Conservation (phyloP, 2,329 filamentous ascomycete species). For the Drechslerella dactyloides region DNA sequence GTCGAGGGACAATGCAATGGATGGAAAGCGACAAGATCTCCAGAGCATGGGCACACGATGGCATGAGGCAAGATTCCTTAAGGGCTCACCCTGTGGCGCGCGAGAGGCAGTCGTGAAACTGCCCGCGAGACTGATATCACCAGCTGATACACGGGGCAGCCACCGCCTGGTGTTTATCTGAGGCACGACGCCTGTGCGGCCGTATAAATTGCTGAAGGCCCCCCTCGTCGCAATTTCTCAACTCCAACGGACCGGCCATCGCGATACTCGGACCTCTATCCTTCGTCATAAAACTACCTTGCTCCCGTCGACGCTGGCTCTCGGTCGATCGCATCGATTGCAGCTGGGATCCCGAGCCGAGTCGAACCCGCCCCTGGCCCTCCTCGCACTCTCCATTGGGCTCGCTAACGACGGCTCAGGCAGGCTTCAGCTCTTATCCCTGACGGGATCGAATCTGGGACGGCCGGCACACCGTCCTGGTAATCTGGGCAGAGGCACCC, state of each 20-base stretch:
- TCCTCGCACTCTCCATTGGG: slow-evolving; percentile 3
- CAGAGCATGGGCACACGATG: no score
- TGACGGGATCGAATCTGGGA: slow-evolving; percentile 27
- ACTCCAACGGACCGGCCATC: slow-evolving; percentile 5
- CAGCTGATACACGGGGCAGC: background rate
- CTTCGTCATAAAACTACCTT: slow-evolving; percentile 3
- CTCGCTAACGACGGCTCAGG: slow-evolving; percentile 32
- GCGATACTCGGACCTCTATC: background rate
- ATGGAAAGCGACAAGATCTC: no score
- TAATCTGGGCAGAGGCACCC: slow-evolving; percentile 6
- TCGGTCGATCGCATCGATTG: no score
- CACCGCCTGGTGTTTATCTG: slow-evolving; percentile 28
- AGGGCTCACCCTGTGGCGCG: background rate
- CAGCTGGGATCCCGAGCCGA: slow-evolving; percentile 46
- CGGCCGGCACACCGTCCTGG: background rate
- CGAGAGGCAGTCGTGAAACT: slow-evolving; percentile 2
- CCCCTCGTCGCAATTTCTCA: slow-evolving; percentile 14
- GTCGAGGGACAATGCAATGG: no score
- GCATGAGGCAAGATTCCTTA: background rate
- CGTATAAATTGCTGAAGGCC: slow-evolving; percentile 35
- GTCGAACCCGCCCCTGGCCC: slow-evolving; percentile 21
- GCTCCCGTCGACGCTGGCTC: no score
- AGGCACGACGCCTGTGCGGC: slow-evolving; percentile 35
- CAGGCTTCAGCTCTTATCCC: slow-evolving; percentile 49
- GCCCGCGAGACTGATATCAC: background rate